Evolutionary conservation across 2,329 filamentous ascomycete genomes (phyloP).

Genomic region (Cryoendolithus antarcticus): DNA sequence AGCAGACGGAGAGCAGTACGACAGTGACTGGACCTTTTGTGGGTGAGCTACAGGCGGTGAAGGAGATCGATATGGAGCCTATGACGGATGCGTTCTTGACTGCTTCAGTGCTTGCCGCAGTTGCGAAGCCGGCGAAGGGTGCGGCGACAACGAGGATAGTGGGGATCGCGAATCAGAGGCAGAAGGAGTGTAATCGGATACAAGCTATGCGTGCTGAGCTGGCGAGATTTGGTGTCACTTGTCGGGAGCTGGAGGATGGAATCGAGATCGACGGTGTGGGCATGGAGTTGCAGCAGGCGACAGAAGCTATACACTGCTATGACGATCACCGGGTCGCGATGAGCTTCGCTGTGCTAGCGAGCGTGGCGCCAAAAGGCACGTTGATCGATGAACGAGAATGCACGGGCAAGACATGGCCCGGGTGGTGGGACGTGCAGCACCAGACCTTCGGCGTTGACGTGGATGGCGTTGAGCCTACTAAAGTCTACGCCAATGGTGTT

Average conservation of each 20-base stretch:
- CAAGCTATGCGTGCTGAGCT: slow-evolving; percentile 90
- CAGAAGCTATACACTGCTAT: slow-evolving; percentile 73
- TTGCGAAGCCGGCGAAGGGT: slow-evolving; percentile 56
- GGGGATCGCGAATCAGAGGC: slow-evolving; percentile 92
- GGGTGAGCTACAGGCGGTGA: slow-evolving; percentile 61
- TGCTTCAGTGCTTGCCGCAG: slow-evolving; percentile 82
- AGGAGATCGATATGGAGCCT: slow-evolving; percentile 91
- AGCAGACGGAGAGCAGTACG: slow-evolving; percentile 74
- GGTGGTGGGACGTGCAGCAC: slow-evolving; percentile 88
- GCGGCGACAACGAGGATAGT: slow-evolving; percentile 65
- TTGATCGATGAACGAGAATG: slow-evolving; percentile 83
- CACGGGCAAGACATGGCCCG: slow-evolving; percentile 94
- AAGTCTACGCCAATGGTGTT: slow-evolving; percentile 13
- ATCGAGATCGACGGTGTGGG: slow-evolving; percentile 58
- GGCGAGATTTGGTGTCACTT: slow-evolving; percentile 80
- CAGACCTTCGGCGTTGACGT: slow-evolving; percentile 65
- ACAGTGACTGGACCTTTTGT: slow-evolving; percentile 79
- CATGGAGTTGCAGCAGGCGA: slow-evolving; percentile 42
- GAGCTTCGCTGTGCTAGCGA: slow-evolving; percentile 86
- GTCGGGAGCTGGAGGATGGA: slow-evolving; percentile 85
- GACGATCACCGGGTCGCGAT: slow-evolving; percentile 97
- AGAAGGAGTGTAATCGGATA: slow-evolving; percentile 97
- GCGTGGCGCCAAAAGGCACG: slow-evolving; percentile 57
- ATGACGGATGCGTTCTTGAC: slow-evolving; percentile 99
- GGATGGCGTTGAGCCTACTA: slow-evolving; percentile 55